Evolutionary conservation across 345 rosid species (phyloP), one percentile per base, ranked within the genome.

Genomic region (Citrus reticulata): DNA sequence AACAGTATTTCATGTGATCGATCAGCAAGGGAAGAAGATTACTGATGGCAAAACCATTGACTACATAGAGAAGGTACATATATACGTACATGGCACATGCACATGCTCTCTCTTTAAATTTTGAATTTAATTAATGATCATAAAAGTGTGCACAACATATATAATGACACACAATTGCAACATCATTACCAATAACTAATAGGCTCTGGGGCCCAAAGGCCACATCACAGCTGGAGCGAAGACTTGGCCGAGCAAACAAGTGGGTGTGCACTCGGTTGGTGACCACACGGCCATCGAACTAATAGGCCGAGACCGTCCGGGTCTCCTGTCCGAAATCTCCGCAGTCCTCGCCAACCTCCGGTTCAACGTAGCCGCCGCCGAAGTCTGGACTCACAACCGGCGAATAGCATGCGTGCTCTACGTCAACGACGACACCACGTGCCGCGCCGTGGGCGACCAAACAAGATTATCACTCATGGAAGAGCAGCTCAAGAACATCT

Each of bases 381-480:
- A 95, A 84, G 95, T 90, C 22, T 95, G 99, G 99, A 95, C 98
- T 1, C 99, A 95, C 76, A 95, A 95, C 82, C 82, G 83, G 57
- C 79, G 98, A 62, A 90, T 91, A 73, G 99, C 97, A 8, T 92
- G 93, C 76, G 96, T 95, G 14, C 83, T 95, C 64, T 91, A 95
- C 34, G 98, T 93, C 80, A 93, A 88, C 37, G 96, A 92, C 57
- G 86, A 89, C 73, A 77, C 80, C 70, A 91, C 93, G 10, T 80
- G 82, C 42, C 77, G 84, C 27, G 93, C 90, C 1, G 93, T 88
- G 7, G 91, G 90, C 58, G 93, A 93, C 65, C 93, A 90, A 1
- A 79, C 79, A 24, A 89, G 94, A 79, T 81, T 92, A 74, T 89
- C 91, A 1, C 55, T 73, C 9, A 85, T 93, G 91, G 93, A 93